Conservation (phyloP, 345 rosid species). For the Aquilaria yunnanensis region DNA sequence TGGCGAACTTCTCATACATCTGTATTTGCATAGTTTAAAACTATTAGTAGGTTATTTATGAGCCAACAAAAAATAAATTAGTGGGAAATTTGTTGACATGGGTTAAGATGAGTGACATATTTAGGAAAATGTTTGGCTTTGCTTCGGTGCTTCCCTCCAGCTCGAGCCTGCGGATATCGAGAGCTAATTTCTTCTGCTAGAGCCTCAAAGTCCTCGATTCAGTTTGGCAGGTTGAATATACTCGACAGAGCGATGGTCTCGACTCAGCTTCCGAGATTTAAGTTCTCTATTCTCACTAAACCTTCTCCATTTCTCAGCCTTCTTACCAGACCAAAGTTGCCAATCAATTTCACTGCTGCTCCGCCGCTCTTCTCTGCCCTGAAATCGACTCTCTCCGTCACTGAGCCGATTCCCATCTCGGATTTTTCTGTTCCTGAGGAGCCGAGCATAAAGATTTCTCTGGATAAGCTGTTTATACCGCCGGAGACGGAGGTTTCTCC, state of each 20-base stretch:
- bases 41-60: too few relatives aligned
- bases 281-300: conserved; percentile 25
- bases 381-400: conserved; percentile 36
- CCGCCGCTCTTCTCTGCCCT: conserved; percentile 16
- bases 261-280: conserved; percentile 43
- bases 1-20: too few relatives aligned
- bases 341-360: conserved; percentile 12
- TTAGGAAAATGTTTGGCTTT: too few relatives aligned
- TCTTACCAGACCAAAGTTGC: conserved; percentile 24
- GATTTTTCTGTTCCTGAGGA: conserved; percentile 23
- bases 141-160: too few relatives aligned
- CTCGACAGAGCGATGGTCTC: conserved; percentile 22
- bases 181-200: too few relatives aligned
- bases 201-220: too few relatives aligned
- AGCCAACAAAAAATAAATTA: too few relatives aligned
- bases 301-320: conserved; percentile 22
- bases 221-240: too few relatives aligned
- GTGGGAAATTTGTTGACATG: too few relatives aligned
- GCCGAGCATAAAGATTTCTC: conserved; percentile 32
- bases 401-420: conserved; percentile 48
- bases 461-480: conserved; percentile 75
- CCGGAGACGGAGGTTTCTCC: conserved; percentile 65
- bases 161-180: too few relatives aligned
- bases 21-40: too few relatives aligned
- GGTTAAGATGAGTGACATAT: too few relatives aligned